Base-by-base conservation (phyloP, 768 basidiomycete species). In the Dendrothele bispora region DNA sequence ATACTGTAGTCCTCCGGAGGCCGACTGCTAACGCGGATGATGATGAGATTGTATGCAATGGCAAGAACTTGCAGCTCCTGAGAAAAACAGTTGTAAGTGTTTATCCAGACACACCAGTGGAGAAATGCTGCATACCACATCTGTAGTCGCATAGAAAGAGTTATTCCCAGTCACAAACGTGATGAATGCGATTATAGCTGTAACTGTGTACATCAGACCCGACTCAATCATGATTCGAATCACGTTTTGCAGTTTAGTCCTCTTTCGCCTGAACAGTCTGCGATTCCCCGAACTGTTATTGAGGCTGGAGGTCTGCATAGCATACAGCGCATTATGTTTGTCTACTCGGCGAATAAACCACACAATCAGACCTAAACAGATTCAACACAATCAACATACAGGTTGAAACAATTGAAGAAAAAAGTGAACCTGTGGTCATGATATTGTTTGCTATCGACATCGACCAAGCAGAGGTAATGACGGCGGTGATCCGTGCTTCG, bases 31-130 rank as follows among this genome's bases (percentile, higher is more conserved):
- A 46, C 27, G 11, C 53, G 49, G 21, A 50, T 51, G 21, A 54
- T 54, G 44, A 54, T 54, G 29, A 54, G 44, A 20, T 54, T 54
- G 49, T 51, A 54, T 14, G 53, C 43, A 25, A 54, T 54, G 10
- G 38, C 43, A 10, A 54, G 30, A 17, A 54, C 43, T 39, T 46
- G 43, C 7, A 54, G 39, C 15, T 51, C 38, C 51, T 52, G 20
- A 24, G 18, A 36, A 26, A 20, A 10, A 32, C 1, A 14, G 41
- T 34, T 0, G 17, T 32, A 24, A 21, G 17, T 11, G 35, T 22
- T 35, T 35, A 24, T n/a, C 24, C 18, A 1, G 7, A n/a, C 12
- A 28, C 15, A 30, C 39, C 24, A 27, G n/a, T 7, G 11, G 36
- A 26, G 7, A 26, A 15, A 8, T 1, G 17, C 5, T 22, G 22